A percentile compares a stretch with the other conserved stretches of the same genome.
These are phyloP conservation scores for Pichia occidentalis DNA, from an alignment of 805 yeast genomes.

Conservation along the genomic window DNA sequence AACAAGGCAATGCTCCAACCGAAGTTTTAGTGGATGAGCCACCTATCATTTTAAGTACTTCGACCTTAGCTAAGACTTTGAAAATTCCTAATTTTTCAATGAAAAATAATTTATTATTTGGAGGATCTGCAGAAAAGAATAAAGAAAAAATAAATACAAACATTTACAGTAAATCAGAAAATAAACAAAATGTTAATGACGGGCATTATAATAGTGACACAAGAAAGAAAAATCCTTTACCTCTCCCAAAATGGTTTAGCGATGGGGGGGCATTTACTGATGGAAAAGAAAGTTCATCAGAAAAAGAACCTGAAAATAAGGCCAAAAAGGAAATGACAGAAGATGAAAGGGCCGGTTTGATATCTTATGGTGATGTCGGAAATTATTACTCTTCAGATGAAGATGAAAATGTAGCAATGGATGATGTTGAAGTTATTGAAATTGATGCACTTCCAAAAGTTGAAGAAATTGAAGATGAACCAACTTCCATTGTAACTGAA, in stretches of 20 bases:
- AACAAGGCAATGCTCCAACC: background rate
- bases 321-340: constrained; percentile 20
- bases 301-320: too few species aligned
- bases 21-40: constrained; percentile 13
- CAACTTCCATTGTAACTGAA: too few species aligned
- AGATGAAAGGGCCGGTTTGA: constrained; percentile 43
- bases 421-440: constrained; percentile 1
- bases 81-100: constrained; percentile 14
- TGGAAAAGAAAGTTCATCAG: background rate
- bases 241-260: constrained; percentile 32
- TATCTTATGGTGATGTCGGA: constrained; percentile 45
- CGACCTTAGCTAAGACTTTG: constrained; percentile 16
- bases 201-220: constrained; percentile 1
- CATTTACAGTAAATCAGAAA: background rate
- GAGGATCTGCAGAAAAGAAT: constrained; percentile 1
- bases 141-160: constrained; percentile 5
- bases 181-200: constrained; percentile 2
- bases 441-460: background rate
- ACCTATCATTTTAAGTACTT: constrained; percentile 20
- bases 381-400: constrained; percentile 21
- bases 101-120: constrained; percentile 15
- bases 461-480: too few species aligned
- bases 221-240: constrained; percentile 11
- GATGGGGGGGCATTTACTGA: constrained; percentile 15
- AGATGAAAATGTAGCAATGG: constrained; percentile 10